phyloP scores from a whole-genome alignment of 306 rosid genomes.

The Pyrus bretschneideri region DNA sequence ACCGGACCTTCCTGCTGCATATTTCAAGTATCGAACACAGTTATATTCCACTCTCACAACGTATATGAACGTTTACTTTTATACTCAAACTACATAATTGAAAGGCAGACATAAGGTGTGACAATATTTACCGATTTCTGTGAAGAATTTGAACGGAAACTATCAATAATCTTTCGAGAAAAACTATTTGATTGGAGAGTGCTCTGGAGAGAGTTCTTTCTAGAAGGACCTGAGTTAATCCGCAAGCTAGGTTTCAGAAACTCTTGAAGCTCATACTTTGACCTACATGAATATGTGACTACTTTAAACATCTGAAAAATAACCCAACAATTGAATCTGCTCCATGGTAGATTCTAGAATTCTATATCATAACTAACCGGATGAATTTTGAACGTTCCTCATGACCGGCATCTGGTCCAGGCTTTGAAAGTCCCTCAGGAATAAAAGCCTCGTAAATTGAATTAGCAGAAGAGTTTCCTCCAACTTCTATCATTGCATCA shows the following conservation, averaged over 20 bases:
- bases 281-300: no score
- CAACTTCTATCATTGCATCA: conserved; percentile 11
- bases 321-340: no score
- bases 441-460: no score
- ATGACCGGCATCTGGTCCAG: no score
- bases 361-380: no score
- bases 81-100: conserved; percentile 11
- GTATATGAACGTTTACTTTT: background rate
- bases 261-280: conserved; percentile 51
- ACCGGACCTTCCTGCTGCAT: no score
- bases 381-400: no score
- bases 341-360: no score
- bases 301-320: no score
- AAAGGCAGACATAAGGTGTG: conserved; percentile 10
- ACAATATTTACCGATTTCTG: conserved; percentile 47
- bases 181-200: conserved; percentile 31
- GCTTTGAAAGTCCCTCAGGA: no score
- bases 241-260: conserved; percentile 97
- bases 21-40: no score
- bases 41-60: background rate
- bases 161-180: conserved; percentile 42
- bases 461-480: no score
- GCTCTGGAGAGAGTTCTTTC: conserved; percentile 34
- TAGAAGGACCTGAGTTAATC: conserved; percentile 48
- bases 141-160: conserved; percentile 47